These are phyloP conservation scores for Boechera retrofracta DNA, from an alignment of 345 rosid species.

Conservation along the genomic window DNA sequence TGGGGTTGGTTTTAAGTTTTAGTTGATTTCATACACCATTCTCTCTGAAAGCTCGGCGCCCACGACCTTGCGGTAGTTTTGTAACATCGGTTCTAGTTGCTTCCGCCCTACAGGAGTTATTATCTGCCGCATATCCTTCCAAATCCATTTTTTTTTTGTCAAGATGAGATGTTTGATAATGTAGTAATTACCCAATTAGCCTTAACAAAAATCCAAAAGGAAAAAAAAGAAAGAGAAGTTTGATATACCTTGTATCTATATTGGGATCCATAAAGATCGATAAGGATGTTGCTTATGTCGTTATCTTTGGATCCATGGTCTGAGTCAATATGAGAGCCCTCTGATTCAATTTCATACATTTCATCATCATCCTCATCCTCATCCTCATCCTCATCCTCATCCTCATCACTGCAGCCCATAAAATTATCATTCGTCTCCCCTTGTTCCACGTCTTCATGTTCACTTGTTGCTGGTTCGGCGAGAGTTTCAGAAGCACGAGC, in stretches of 20 bases:
- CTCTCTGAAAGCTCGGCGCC: conserved; percentile 72
- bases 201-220: conserved; percentile 15
- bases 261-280: conserved; percentile 54
- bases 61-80: conserved; percentile 61
- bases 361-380: conserved; percentile 57
- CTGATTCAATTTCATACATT: conserved; percentile 54
- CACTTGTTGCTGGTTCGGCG: conserved; percentile 42
- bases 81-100: conserved; percentile 63
- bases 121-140: conserved; percentile 57
- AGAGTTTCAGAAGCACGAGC: conserved; percentile 50
- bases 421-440: conserved; percentile 44
- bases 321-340: conserved; percentile 55
- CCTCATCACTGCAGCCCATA: conserved; percentile 36
- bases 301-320: conserved; percentile 51
- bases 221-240: neutral
- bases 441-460: conserved; percentile 52
- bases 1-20: conserved; percentile 27
- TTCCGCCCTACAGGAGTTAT: conserved; percentile 45
- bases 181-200: neutral
- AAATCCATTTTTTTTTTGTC: conserved; percentile 30
- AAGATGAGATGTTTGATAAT: conserved; percentile 27
- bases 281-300: conserved; percentile 55
- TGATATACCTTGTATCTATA: conserved; percentile 70
- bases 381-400: conserved; percentile 50
- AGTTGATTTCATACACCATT: conserved; percentile 67